Evolutionary conservation across 768 basidiomycete genomes (phyloP), one percentile per base, ranked within the genome.

Genomic region (Xerocomellus intermedius): DNA sequence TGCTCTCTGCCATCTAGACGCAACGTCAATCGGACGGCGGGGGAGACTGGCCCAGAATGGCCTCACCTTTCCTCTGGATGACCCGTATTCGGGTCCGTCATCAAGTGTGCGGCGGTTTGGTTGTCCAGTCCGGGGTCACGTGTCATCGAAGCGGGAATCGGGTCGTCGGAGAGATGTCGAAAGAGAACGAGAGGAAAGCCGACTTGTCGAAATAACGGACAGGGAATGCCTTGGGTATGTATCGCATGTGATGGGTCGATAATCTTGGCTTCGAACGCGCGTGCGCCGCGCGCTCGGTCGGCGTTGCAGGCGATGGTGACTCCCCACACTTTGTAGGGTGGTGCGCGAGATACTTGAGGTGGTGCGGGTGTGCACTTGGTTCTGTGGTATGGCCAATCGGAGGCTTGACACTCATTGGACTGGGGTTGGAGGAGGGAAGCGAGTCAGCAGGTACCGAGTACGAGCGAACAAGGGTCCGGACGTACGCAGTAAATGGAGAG

Each of bases 121-220:
- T 72, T 72, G 52, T 72, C 71, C 13, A 69, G 51, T 12, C 60
- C 63, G 1, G 50, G 54, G 26, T 66, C 60, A 26, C 64, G 65
- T 16, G 19, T 30, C 65, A 61, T 68, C 14, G 38, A 54, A 3
- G 50, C 26, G 1, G 67, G 28, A 30, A 30, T 30, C 1, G 9
- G 65, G 33, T 68, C 56, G 19, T 56, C 54, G 9, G 39, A 16
- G 21, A 61, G 38, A 30, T 71, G 70, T 39, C 69, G 70, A 45
- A 62, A 68, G 24, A 70, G 56, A 13, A 69, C 21, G 48, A 72
- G 61, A 0, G 71, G 68, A 14, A 72, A 60, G 13, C 69, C 69
- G 17, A 69, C 61, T 57, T 64, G 55, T 14, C 57, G 54, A 13
- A 65, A 68, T 8, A 72, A n/a, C 0, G 69, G 68, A 21, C 67